Percentiles rank a stretch among this genome's conserved stretches.
Evolutionary conservation across 148 eudicot species (phyloP).

Genomic region (Amaranthus cruentus): DNA sequence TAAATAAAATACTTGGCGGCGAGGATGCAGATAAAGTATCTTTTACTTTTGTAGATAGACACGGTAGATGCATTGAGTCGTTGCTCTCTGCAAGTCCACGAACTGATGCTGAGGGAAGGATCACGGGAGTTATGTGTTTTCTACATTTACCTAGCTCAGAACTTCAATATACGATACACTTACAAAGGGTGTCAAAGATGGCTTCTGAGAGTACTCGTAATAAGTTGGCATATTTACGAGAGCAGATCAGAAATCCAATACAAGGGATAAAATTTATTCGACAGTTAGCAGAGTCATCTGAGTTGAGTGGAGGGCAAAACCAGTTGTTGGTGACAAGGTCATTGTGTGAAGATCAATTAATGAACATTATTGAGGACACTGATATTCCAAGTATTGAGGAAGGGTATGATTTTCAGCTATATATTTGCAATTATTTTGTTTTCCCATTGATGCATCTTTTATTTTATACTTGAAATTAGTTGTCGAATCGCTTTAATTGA

Average conservation of each 20-base stretch:
- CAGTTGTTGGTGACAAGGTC: slow-evolving; percentile 45
- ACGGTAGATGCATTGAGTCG: slow-evolving; percentile 48
- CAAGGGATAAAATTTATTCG: slow-evolving; percentile 57
- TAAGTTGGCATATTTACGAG: slow-evolving; percentile 51
- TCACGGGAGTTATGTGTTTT: slow-evolving; percentile 68
- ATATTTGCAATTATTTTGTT: background rate
- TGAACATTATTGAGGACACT: slow-evolving; percentile 58
- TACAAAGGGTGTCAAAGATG: slow-evolving; percentile 59
- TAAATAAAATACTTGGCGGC: slow-evolving; percentile 48
- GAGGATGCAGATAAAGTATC: slow-evolving; percentile 50
- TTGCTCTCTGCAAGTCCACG: slow-evolving; percentile 62
- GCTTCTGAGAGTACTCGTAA: slow-evolving; percentile 54
- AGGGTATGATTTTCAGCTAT: slow-evolving; percentile 42
- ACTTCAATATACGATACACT: slow-evolving; percentile 63
- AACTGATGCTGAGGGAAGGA: slow-evolving; percentile 43
- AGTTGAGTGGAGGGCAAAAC: slow-evolving; percentile 53
- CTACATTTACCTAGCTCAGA: slow-evolving; percentile 75
- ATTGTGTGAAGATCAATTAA: slow-evolving; percentile 68
- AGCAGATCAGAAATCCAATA: slow-evolving; percentile 50
- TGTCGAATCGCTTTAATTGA: background rate
- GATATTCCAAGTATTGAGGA: slow-evolving; percentile 78
- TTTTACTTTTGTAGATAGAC: slow-evolving; percentile 52
- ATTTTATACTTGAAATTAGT: background rate
- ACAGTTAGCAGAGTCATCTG: slow-evolving; percentile 51
- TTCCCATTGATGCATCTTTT: background rate